These are phyloP conservation scores for Apium graveolens DNA, from an alignment of 129 eudicot genomes.

Conservation along the genomic window DNA sequence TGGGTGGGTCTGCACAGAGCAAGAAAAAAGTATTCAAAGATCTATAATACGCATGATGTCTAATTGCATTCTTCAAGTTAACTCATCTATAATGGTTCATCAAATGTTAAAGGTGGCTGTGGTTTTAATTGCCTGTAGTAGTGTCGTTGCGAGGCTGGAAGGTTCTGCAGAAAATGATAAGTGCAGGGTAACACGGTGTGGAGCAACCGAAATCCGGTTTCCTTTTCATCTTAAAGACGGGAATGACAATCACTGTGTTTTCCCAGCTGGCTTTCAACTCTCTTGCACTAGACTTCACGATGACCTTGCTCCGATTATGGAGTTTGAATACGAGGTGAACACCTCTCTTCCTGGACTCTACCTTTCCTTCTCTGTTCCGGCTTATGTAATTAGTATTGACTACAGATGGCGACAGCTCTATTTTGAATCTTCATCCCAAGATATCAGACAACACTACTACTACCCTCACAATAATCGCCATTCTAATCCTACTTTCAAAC, in stretches of 20 bases:
- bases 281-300: background rate
- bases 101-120: too few species aligned
- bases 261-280: conserved; percentile 9
- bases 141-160: background rate
- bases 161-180: background rate
- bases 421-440: background rate
- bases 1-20: too few species aligned
- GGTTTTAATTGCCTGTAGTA: background rate
- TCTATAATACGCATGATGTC: too few species aligned
- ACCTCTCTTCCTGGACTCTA: background rate
- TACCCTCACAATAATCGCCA: background rate
- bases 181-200: background rate
- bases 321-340: background rate
- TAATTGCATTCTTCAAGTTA: background rate
- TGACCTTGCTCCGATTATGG: background rate
- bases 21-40: too few species aligned
- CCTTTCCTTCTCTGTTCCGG: background rate
- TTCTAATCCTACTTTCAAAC: background rate
- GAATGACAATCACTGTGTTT: background rate
- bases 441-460: background rate
- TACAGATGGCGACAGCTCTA: background rate
- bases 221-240: conserved; percentile 1
- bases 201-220: background rate
- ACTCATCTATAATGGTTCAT: background rate
- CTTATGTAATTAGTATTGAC: background rate